phyloP scores from a whole-genome alignment of 495 filamentous ascomycete species.

The Penicillium soppii region DNA sequence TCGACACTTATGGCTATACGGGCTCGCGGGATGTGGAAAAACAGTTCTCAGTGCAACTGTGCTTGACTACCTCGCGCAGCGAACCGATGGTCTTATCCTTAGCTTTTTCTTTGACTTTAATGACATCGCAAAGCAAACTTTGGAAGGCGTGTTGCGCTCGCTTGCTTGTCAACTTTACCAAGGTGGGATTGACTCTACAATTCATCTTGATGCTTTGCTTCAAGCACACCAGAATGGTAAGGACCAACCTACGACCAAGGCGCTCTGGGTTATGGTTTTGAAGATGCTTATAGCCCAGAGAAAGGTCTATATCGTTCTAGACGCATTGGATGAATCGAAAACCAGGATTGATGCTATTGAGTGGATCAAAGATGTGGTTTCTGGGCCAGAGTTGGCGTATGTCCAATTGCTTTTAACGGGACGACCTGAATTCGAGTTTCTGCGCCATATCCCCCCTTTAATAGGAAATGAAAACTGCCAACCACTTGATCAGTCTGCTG shows the following conservation, averaged over 20 bases:
- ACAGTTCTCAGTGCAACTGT: slow-evolving; percentile 23
- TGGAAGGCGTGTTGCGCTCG: slow-evolving; percentile 25
- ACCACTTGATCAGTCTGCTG: slow-evolving; percentile 12
- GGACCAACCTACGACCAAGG: slow-evolving; percentile 14
- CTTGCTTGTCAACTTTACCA: slow-evolving; percentile 27
- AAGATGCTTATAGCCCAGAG: slow-evolving; percentile 17
- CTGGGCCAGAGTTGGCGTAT: slow-evolving; percentile 9
- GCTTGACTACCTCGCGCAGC: slow-evolving; percentile 19
- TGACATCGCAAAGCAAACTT: slow-evolving; percentile 23
- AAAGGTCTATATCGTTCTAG: slow-evolving; percentile 21
- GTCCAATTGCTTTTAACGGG: slow-evolving; percentile 28
- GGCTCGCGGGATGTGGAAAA: slow-evolving; percentile 25
- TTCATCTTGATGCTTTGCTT: slow-evolving; percentile 16
- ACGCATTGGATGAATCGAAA: slow-evolving; percentile 32
- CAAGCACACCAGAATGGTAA: slow-evolving; percentile 16
- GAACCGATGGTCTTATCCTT: slow-evolving; percentile 12
- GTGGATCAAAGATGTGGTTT: slow-evolving; percentile 20
- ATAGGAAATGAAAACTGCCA: slow-evolving; percentile 17
- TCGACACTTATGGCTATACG: slow-evolving; percentile 20
- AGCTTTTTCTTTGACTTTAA: slow-evolving; percentile 33
- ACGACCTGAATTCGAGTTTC: slow-evolving; percentile 29
- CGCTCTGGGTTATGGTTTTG: slow-evolving; percentile 7
- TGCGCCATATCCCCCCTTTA: slow-evolving; percentile 6
- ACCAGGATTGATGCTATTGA: slow-evolving; percentile 18
- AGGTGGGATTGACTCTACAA: slow-evolving; percentile 1